Evolutionary conservation across 768 basidiomycete species (phyloP).

Genomic region (Auricularia sp.): DNA sequence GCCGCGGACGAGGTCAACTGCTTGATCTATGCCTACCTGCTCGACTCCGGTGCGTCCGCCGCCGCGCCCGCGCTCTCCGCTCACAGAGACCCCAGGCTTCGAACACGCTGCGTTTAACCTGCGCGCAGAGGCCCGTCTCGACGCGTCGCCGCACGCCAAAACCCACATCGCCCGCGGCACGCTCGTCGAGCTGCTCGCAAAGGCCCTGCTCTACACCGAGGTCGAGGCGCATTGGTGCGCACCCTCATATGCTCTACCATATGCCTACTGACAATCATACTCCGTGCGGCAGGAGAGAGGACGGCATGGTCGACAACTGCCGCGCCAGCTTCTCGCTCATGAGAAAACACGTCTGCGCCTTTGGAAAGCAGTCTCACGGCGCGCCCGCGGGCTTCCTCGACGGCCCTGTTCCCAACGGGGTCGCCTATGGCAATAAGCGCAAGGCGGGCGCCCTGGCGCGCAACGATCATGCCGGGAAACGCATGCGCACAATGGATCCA

Average conservation of each 20-base stretch:
- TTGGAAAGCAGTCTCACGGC: not conserved
- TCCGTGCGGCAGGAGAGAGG: not conserved
- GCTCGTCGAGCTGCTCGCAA: slow-evolving; percentile 68
- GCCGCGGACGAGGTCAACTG: slow-evolving; percentile 50
- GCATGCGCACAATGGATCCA: not conserved
- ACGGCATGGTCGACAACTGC: not conserved
- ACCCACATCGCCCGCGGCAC: slow-evolving; percentile 79
- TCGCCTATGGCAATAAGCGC: not conserved
- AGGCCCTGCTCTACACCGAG: slow-evolving; percentile 77
- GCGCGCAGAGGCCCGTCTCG: slow-evolving; percentile 60
- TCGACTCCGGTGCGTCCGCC: slow-evolving; percentile 58
- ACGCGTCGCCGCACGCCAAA: slow-evolving; percentile 45
- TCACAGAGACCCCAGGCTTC: slow-evolving; percentile 43
- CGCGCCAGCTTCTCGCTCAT: not conserved
- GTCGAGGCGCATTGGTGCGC: slow-evolving; percentile 84
- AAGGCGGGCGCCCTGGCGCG: not conserved
- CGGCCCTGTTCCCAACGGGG: not conserved
- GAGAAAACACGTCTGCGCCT: not conserved
- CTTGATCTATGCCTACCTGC: slow-evolving; percentile 73
- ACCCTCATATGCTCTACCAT: slow-evolving; percentile 57
- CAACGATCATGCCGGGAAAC: not conserved
- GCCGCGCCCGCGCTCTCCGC: not conserved
- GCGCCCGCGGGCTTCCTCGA: not conserved
- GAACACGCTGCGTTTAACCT: slow-evolving; percentile 75
- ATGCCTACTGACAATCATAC: slow-evolving; percentile 23